Conservation (phyloP, 2,329 filamentous ascomycete species). For the Leptographium galeiforme region DNA sequence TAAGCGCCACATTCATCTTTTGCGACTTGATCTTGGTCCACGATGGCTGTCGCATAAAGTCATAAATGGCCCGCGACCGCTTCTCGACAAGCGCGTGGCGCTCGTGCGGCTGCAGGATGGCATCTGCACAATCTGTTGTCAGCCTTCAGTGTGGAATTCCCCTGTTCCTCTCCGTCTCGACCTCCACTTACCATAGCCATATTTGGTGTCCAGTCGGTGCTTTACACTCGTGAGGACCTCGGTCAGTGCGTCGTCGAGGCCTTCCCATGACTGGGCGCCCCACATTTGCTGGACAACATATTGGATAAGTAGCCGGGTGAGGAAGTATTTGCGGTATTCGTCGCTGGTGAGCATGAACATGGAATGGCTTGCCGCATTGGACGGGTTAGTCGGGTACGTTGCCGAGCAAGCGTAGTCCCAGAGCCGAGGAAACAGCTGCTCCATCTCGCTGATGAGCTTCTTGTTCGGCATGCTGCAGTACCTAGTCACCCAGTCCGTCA, state of each 20-base stretch:
- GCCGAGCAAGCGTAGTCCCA: conserved; percentile 24
- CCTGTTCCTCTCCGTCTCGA: not conserved
- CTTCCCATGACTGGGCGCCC: conserved; percentile 19
- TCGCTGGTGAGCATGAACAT: conserved; percentile 19
- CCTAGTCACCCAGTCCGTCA: conserved; percentile 10
- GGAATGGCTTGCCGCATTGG: conserved; percentile 19
- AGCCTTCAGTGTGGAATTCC: not conserved
- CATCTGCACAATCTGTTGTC: not conserved
- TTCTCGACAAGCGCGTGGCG: conserved; percentile 23
- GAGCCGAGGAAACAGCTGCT: conserved; percentile 10
- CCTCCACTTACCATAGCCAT: conserved; percentile 16
- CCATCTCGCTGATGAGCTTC: conserved; percentile 1
- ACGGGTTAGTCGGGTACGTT: conserved; percentile 14
- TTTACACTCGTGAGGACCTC: conserved; percentile 14
- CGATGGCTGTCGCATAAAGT: conserved; percentile 17
- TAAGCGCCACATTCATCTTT: conserved; percentile 13
- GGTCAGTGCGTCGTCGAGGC: conserved; percentile 14
- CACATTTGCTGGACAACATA: conserved; percentile 23
- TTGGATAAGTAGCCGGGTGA: conserved; percentile 23
- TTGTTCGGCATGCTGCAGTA: conserved; percentile 5
- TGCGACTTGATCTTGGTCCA: conserved; percentile 14
- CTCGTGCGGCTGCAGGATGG: conserved; percentile 13
- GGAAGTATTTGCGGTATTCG: conserved; percentile 19
- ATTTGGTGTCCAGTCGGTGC: conserved; percentile 7
- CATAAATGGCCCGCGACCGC: conserved; percentile 20